Evolutionary conservation across 2,329 filamentous ascomycete genomes (phyloP).

Genomic region (Nannizziopsis barbatae): DNA sequence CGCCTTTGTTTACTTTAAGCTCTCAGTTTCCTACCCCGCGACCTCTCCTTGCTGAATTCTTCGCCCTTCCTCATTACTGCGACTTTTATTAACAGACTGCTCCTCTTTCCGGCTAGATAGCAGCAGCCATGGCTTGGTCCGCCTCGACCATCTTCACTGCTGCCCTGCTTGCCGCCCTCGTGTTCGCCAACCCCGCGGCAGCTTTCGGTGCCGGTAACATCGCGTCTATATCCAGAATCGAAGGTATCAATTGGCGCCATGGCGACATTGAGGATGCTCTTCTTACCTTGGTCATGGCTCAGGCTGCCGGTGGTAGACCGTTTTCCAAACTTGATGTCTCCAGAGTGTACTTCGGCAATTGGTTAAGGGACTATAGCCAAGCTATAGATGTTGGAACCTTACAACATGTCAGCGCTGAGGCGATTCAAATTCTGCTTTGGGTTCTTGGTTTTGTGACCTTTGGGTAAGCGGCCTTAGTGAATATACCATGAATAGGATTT

Average conservation of each 20-base stretch:
- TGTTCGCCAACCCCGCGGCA: constrained; percentile 55
- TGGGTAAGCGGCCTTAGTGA: constrained; percentile 55
- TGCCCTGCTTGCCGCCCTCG: constrained; percentile 47
- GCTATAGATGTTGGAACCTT: constrained; percentile 87
- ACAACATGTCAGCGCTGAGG: constrained; percentile 80
- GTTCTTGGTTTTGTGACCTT: constrained; percentile 84
- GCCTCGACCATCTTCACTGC: constrained; percentile 29
- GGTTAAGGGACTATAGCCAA: constrained; percentile 87
- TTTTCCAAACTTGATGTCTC: constrained; percentile 82
- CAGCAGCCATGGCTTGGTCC: constrained; percentile 16
- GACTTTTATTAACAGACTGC: not conserved
- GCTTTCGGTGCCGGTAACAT: constrained; percentile 88
- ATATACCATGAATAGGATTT: not conserved
- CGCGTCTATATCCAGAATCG: constrained; percentile 64
- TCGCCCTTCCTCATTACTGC: not conserved
- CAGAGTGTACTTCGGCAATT: constrained; percentile 91
- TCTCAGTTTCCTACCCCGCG: not conserved
- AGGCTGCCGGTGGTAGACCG: constrained; percentile 59
- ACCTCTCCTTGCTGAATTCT: not conserved
- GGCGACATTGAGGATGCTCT: constrained; percentile 89
- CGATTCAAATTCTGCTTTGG: constrained; percentile 79
- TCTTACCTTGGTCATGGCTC: constrained; percentile 57
- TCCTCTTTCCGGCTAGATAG: not conserved
- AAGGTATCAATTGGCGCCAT: constrained; percentile 80
- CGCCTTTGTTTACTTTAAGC: not conserved